Base-by-base conservation (phyloP, 2,329 filamentous ascomycete genomes). In the Beauveria sp. region DNA sequence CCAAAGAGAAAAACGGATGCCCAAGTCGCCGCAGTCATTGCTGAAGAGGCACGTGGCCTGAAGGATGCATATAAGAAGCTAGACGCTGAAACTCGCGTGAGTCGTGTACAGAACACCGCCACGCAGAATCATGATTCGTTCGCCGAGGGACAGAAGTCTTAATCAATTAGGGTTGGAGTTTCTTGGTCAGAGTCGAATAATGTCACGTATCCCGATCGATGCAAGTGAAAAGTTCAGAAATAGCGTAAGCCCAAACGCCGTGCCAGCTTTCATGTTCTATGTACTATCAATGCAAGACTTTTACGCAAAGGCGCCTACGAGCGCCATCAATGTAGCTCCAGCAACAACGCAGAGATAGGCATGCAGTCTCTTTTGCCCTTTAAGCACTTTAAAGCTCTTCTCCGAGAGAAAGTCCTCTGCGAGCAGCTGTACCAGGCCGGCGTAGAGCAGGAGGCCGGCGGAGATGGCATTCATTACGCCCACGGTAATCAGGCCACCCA, bases 391-490 rank as follows among this genome's bases (percentile, higher is more conserved):
- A 79, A 89, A 91, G 72, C 87, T 90, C 77, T 89, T 88, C 66
- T 91, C 88, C 14, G 84, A 86, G 63, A 92, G 70, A 67, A 96
- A 96, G 68, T 96, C 91, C 73, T 96, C 91, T 0, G 90, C 89
- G 52, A 96, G 79, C 22, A 96, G 79, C 75, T 96, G 90, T 4
- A 96, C 91, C 49, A 96, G 76, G 0, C 90, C 90, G 0, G 91
- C 91, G 71, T 93, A 96, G 3, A 96, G 78, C 31, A 96, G 74
- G 56, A 96, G 77, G 0, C 91, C 91, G 56, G 88, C 88, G 10
- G 88, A 92, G 57, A 96, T 88, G 45, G 90, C 90, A 69, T 96
- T 96, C 82, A 93, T 95, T 70, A 93, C 85, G 8, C 91, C 91
- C 6, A 96, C 91, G 76, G 93, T 88, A 28, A 96, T 76, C 53